Percentiles rank a stretch among this genome's conserved stretches.
Conservation (phyloP, 768 basidiomycete genomes). For the Termitomyces sp. region DNA sequence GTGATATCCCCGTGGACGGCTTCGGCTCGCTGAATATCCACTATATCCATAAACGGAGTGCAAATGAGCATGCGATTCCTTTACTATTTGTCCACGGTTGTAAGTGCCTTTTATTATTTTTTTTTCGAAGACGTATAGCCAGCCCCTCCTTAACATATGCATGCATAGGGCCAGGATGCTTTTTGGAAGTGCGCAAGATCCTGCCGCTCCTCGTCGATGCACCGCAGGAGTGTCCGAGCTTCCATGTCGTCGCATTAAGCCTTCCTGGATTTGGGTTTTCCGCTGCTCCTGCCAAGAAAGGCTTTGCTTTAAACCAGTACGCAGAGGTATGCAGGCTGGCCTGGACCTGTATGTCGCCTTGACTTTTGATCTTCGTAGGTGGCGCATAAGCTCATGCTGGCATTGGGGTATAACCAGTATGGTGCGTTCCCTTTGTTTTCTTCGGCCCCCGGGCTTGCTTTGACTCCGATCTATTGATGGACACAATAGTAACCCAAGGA, state of each 20-base stretch:
- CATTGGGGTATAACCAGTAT: constrained; percentile 42
- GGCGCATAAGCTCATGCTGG: constrained; percentile 42
- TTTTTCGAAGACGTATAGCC: background rate
- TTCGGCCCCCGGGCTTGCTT: background rate
- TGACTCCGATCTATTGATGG: background rate
- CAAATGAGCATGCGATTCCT: constrained; percentile 41
- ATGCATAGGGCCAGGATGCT: constrained; percentile 52
- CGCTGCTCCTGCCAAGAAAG: constrained; percentile 45
- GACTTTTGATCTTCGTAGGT: constrained; percentile 22
- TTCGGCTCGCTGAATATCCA: constrained; percentile 44
- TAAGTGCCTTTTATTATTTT: constrained; percentile 5
- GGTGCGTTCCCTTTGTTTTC: constrained; percentile 20
- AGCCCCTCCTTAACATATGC: background rate
- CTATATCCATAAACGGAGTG: constrained; percentile 52
- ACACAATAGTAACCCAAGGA: background rate
- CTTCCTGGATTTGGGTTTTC: constrained; percentile 63
- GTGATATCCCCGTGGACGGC: constrained; percentile 41
- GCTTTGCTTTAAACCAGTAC: constrained; percentile 45
- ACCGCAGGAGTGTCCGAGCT: constrained; percentile 42
- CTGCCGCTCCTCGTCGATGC: constrained; percentile 43
- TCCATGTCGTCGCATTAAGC: constrained; percentile 57
- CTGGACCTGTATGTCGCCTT: constrained; percentile 1
- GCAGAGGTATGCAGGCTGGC: constrained; percentile 33
- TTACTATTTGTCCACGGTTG: constrained; percentile 61
- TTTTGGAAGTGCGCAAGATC: constrained; percentile 52